Evolutionary conservation across 1,284 basidiomycete species (phyloP).

Genomic region (Ganoderma sp.): DNA sequence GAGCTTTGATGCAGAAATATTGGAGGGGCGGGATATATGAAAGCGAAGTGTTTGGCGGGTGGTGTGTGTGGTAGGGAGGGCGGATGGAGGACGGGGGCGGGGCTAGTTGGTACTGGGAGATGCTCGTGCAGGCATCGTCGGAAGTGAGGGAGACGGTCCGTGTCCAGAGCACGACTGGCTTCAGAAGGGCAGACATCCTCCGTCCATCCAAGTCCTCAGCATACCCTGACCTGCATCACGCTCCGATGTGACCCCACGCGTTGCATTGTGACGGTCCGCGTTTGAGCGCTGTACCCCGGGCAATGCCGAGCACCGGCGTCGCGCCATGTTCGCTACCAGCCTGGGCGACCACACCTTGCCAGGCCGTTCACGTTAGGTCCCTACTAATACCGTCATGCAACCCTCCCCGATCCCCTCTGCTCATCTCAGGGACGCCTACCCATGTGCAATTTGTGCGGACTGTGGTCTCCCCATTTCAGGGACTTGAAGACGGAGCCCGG

Average conservation of each 20-base stretch:
- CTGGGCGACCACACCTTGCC: no score
- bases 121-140: conserved; percentile 47
- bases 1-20: conserved; percentile 46
- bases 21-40: conserved; percentile 47
- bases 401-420: no score
- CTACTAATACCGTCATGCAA: no score
- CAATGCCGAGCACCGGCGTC: no score
- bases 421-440: no score
- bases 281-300: no score
- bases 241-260: not conserved
- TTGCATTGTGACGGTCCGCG: not conserved
- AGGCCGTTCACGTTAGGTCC: no score
- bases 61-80: conserved; percentile 37
- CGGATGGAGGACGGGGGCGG: conserved; percentile 32
- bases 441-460: no score
- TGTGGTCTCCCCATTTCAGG: not conserved
- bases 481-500: not conserved
- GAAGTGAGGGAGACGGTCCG: conserved; percentile 31
- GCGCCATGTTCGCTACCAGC: no score
- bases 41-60: conserved; percentile 13
- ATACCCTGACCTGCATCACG: no score
- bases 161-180: conserved; percentile 41
- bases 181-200: not conserved
- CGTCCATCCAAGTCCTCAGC: no score
- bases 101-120: conserved; percentile 41